Evolutionary conservation across 2,329 filamentous ascomycete genomes (phyloP).

Genomic region (Colletotrichum caudatum): DNA sequence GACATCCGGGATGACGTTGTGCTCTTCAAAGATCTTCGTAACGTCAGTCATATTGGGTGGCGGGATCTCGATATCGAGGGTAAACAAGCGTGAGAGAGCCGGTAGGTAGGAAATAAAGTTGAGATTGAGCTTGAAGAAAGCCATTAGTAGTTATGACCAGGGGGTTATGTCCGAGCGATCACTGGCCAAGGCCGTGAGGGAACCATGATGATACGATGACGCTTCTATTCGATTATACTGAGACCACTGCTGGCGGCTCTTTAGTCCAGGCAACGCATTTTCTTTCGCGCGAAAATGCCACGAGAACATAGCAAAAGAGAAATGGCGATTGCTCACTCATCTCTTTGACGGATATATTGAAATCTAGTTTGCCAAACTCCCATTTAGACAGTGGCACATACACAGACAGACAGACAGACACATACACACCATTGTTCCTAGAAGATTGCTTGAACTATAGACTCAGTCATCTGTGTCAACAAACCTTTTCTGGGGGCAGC

Average conservation of each 20-base stretch:
- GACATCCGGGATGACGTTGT: slow-evolving; percentile 8
- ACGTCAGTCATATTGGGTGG: neutral
- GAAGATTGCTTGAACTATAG: neutral
- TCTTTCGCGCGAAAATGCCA: neutral
- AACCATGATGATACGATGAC: slow-evolving; percentile 13
- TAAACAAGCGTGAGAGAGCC: neutral
- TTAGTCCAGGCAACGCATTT: neutral
- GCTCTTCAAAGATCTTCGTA: slow-evolving; percentile 1
- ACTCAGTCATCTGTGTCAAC: neutral
- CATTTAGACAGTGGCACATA: no score
- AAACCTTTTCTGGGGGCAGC: neutral
- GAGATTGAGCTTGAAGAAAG: no score
- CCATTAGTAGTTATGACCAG: neutral
- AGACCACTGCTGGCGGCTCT: neutral
- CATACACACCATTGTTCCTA: no score
- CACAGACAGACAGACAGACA: no score
- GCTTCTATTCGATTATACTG: neutral
- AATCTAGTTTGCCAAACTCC: neutral
- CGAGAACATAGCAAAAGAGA: neutral
- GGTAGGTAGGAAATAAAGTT: neutral
- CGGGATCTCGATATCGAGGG: neutral
- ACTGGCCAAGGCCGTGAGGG: neutral
- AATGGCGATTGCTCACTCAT: neutral
- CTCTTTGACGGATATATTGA: neutral
- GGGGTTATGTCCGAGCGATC: neutral